Evolutionary conservation across 2,329 filamentous ascomycete species (phyloP).

Genomic region (Penicillium sp.): DNA sequence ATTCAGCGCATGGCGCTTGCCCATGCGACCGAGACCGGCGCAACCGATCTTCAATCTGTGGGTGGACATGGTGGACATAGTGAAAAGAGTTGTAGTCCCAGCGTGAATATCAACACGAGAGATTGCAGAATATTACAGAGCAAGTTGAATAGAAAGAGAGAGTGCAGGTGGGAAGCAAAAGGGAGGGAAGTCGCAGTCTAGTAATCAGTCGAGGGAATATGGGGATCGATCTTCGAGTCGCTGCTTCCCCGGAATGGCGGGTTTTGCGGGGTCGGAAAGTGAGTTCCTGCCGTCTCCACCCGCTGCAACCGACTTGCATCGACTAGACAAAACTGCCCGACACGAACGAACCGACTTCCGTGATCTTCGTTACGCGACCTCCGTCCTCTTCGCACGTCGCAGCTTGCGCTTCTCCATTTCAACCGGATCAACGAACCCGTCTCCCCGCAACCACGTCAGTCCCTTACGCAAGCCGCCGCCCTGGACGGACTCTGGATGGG

Average conservation of each 20-base stretch:
- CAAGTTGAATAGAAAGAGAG: too few species aligned
- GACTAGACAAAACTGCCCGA: too few species aligned
- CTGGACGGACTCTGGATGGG: slow-evolving; percentile 64
- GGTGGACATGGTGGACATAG: slow-evolving; percentile 22
- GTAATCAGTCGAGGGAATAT: not conserved
- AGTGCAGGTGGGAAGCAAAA: too few species aligned
- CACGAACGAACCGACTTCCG: too few species aligned
- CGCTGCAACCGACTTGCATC: too few species aligned
- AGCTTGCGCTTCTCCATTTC: slow-evolving; percentile 43
- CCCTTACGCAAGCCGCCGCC: slow-evolving; percentile 68
- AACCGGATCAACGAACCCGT: slow-evolving; percentile 70
- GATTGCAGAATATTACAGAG: too few species aligned
- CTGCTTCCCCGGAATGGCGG: slow-evolving; percentile 3
- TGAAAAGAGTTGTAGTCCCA: not conserved
- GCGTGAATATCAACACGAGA: not conserved
- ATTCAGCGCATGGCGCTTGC: slow-evolving; percentile 50
- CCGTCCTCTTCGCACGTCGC: slow-evolving; percentile 30
- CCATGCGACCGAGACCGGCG: slow-evolving; percentile 53
- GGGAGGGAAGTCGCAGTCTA: too few species aligned
- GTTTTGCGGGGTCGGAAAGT: slow-evolving; percentile 19
- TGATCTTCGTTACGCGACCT: not conserved
- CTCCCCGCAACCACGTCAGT: slow-evolving; percentile 69
- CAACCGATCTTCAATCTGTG: slow-evolving; percentile 46
- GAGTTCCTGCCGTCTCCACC: slow-evolving; percentile 15
- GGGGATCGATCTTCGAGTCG: not conserved